Base-by-base conservation (phyloP, 2,329 filamentous ascomycete species). In the Aureobasidium sp. region DNA sequence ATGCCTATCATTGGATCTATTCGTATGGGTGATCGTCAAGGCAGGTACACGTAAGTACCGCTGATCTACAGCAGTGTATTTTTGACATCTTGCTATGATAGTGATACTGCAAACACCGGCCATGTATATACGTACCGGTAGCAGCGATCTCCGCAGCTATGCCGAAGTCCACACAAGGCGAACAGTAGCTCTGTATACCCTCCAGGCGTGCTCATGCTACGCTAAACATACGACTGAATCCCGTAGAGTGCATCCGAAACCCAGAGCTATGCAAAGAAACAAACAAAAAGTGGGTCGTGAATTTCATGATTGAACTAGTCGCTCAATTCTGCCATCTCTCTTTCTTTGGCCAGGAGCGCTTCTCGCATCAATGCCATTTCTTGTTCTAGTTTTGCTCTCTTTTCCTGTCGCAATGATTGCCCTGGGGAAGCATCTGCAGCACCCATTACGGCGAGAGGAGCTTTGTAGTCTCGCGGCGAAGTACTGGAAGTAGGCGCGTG, bases 341-440 rank as follows among this genome's bases (percentile, higher is more conserved):
- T 76, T 68, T 90, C 86, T 63, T 90, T 90, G 11, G 80, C 84
- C 8, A 81, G 77, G 25, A 90, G 73, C 67, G 85, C 74, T 65
- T 84, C 80, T 32, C 86, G 78, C 82, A 93, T 93, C 49, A 76
- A 75, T 63, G 90, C 86, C 0, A 86, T 83, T 66, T 94, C 88
- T 21, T 81, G 76, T 64, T 84, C 79, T 44, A 94, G 70, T 42
- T 82, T 78, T 7, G 79, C 79, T 44, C 85, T 75, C 60, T 79
- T 84, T 6, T 73, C 64, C 12, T 72, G 25, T 79, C 79, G n/a
- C 67, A 69, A 25, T 60, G 70, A 8, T 67, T 66, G 35, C 66
- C 66, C 50, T 63, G 66, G 39, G 16, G 60, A 62, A 14, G 42
- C 62, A 59, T 34, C 57, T 52, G 25, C 59, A 57, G 51, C 60